Conservation (phyloP, 768 basidiomycete genomes). For the Tricholomella constricta region DNA sequence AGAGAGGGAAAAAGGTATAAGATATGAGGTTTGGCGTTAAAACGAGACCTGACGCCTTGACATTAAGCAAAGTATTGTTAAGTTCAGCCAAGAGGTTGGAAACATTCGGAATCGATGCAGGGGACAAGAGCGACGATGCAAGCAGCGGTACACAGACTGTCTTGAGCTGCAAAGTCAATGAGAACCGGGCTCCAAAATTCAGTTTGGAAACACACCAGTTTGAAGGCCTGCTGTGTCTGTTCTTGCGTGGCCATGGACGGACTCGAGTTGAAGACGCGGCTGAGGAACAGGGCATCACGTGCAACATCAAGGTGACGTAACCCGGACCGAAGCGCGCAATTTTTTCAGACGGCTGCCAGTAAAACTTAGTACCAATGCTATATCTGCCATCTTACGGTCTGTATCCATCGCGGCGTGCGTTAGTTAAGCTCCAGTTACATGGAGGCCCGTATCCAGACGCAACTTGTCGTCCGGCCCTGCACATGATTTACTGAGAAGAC, state of each 20-base stretch:
- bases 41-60: slow-evolving; percentile 35
- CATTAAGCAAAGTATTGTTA: slow-evolving; percentile 43
- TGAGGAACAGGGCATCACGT: neutral
- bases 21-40: slow-evolving; percentile 67
- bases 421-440: too few species aligned
- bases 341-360: too few species aligned
- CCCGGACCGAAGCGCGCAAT: too few species aligned
- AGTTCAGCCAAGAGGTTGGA: slow-evolving; percentile 58
- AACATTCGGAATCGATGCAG: slow-evolving; percentile 48
- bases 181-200: neutral
- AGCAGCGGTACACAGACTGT: slow-evolving; percentile 81
- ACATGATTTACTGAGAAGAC: too few species aligned
- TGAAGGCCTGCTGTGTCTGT: slow-evolving; percentile 35
- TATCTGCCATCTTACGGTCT: too few species aligned
- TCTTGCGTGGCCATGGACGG: slow-evolving; percentile 20
- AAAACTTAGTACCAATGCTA: too few species aligned
- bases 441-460: too few species aligned
- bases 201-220: slow-evolving; percentile 30
- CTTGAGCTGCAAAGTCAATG: slow-evolving; percentile 54
- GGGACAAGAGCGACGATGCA: slow-evolving; percentile 63
- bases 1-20: slow-evolving; percentile 88
- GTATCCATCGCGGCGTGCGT: too few species aligned
- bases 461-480: too few species aligned
- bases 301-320: too few species aligned
- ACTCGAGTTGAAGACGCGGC: neutral